Evolutionary conservation across 306 rosid genomes (phyloP), one percentile per base, ranked within the genome.

Genomic region (Hippophae tibetana): DNA sequence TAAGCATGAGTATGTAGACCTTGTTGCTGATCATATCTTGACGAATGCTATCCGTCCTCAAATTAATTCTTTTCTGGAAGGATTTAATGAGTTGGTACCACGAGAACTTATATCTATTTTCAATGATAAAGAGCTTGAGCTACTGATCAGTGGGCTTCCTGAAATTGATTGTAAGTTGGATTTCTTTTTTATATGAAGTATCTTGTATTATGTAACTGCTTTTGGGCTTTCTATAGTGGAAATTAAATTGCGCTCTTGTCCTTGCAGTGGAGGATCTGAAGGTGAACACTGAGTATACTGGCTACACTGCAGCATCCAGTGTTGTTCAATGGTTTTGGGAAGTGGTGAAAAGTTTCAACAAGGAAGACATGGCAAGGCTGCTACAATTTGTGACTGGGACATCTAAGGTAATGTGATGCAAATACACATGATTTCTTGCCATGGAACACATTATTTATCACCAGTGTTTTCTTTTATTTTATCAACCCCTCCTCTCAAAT

Each of bases 321-420:
- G 94, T 86, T 70, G 86, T 89, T 69, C 88, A 86, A 65, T 93
- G 97, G 99, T 93, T 93, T 76, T 93, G 99, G 99, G 99, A 89
- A 72, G 97, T 82, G 56, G 95, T 93, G 55, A 86, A 79, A 71
- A 54, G 84, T 65, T 89, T 93, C 64, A 84, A 78, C 77, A 93
- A 93, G 78, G 99, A 93, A 83, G 99, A 93, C 76, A 93, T 88
- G 99, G 99, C 99, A 26, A 84, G 95, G 75, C 83, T 93, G 45
- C 82, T 93, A 82, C 99, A 93, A 71, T 93, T 93, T 74, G 99
- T 93, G 70, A 93, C 99, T 50, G 99, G 99, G 73, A 93, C 99
- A 61, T 93, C 99, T 6, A 93, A 93, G 99, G 99, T 92, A 76
- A 66, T 64, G 44, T 12, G 40, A 43, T 51, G 46, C 47, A 50